Percentiles rank a stretch among this genome's conserved stretches.
phyloP scores from a whole-genome alignment of 257 asterid species.

The Solanum dulcamara region DNA sequence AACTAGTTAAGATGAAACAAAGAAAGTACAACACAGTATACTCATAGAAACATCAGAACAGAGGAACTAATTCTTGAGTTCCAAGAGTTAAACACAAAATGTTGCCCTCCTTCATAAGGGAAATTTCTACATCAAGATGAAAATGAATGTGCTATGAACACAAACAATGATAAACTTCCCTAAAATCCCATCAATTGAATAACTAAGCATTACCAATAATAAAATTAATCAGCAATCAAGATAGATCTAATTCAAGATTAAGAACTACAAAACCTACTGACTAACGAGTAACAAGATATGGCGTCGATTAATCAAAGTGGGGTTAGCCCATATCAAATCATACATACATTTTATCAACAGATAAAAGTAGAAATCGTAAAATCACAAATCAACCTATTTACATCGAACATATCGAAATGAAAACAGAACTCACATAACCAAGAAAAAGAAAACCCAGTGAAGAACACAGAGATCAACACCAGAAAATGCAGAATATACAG shows the following conservation, averaged over 20 bases:
- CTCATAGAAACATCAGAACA: not conserved
- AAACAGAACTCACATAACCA: conserved; percentile 8
- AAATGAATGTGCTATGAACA: not conserved
- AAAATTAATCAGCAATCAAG: not conserved
- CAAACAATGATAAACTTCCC: too few relatives aligned
- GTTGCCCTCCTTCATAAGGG: not conserved
- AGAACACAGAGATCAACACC: not conserved
- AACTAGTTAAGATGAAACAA: not conserved
- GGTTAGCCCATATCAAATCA: not conserved
- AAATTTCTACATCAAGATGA: not conserved
- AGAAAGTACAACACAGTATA: not conserved
- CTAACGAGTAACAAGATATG: not conserved
- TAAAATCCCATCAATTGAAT: not conserved
- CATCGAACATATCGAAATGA: not conserved
- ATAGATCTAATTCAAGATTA: not conserved
- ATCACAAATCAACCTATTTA: not conserved
- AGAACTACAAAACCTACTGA: not conserved
- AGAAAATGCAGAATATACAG: not conserved
- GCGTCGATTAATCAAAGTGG: not conserved
- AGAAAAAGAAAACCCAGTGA: not conserved
- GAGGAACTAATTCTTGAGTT: not conserved
- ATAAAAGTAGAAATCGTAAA: not conserved
- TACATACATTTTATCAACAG: not conserved
- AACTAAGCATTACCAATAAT: not conserved
- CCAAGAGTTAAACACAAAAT: not conserved